phyloP scores from a whole-genome alignment of 2,329 filamentous ascomycete genomes.

The Cadophora gregata region DNA sequence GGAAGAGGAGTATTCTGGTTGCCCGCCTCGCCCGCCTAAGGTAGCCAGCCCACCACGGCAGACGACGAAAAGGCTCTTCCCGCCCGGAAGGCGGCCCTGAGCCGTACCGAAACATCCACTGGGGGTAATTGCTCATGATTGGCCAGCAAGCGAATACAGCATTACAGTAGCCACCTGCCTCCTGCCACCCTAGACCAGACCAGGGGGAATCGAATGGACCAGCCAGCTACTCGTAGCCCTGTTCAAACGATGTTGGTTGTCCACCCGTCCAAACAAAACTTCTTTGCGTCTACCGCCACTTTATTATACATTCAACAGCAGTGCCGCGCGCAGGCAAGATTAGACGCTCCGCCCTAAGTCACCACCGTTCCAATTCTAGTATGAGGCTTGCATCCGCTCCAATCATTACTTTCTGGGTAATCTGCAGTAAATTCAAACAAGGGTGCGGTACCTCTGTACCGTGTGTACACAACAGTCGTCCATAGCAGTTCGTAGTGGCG shows the following conservation, averaged over 20 bases:
- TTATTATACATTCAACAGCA: background rate
- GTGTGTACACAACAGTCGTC: too few relatives aligned
- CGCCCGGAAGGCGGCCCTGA: background rate
- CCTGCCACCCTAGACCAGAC: too few relatives aligned
- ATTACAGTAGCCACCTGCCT: too few relatives aligned
- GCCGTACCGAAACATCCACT: background rate
- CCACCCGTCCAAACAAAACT: background rate
- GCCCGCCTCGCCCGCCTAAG: too few relatives aligned
- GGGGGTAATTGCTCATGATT: background rate
- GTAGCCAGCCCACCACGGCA: too few relatives aligned
- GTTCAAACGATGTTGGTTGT: constrained; percentile 1
- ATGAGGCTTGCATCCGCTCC: background rate
- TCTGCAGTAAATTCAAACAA: background rate
- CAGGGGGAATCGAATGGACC: background rate
- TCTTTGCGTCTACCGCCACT: background rate
- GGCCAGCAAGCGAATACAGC: background rate
- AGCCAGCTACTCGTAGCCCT: too few relatives aligned
- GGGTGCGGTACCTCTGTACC: background rate
- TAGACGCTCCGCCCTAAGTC: background rate
- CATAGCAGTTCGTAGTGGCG: background rate
- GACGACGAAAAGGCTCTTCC: background rate
- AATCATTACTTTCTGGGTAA: background rate
- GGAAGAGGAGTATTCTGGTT: background rate
- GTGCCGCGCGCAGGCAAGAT: background rate
- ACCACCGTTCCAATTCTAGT: background rate